Evolutionary conservation across 371 early-diverging fungal species (phyloP).

Genomic region (Mucor irregularis): DNA sequence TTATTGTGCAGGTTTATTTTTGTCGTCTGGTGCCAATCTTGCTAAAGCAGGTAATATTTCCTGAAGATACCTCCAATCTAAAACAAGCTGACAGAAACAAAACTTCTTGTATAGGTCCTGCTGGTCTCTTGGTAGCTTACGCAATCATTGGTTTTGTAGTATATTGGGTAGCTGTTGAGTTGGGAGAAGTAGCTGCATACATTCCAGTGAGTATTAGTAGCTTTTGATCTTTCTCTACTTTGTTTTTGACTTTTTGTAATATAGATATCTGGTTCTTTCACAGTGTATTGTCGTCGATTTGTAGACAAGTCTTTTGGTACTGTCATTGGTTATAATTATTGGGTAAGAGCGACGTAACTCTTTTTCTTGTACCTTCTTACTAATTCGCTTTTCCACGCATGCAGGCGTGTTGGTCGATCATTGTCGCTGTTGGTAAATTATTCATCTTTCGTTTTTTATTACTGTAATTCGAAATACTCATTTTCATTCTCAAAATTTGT

Average conservation of each 20-base stretch:
- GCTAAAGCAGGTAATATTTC: slow-evolving; percentile 45
- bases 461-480: not conserved
- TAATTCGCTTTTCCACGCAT: not conserved
- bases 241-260: not conserved
- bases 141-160: slow-evolving; percentile 68
- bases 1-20: slow-evolving; percentile 70
- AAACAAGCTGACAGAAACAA: not conserved
- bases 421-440: slow-evolving; percentile 19
- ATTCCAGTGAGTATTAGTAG: slow-evolving; percentile 14
- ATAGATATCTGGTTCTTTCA: slow-evolving; percentile 21
- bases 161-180: slow-evolving; percentile 66
- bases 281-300: slow-evolving; percentile 27
- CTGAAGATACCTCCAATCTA: not conserved
- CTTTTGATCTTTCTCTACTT: not conserved
- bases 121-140: slow-evolving; percentile 70
- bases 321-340: slow-evolving; percentile 25
- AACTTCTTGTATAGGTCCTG: slow-evolving; percentile 40
- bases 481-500: not conserved
- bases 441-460: no score
- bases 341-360: slow-evolving; percentile 4
- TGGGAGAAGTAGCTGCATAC: slow-evolving; percentile 46
- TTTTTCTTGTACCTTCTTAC: not conserved
- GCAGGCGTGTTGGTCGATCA: slow-evolving; percentile 23
- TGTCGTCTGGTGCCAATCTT: slow-evolving; percentile 72
- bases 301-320: slow-evolving; percentile 27